Percentiles rank a stretch among this genome's conserved stretches.
These are phyloP conservation scores for Chaetomidium leptoderma DNA, from an alignment of 495 filamentous ascomycete species.

Conservation along the genomic window DNA sequence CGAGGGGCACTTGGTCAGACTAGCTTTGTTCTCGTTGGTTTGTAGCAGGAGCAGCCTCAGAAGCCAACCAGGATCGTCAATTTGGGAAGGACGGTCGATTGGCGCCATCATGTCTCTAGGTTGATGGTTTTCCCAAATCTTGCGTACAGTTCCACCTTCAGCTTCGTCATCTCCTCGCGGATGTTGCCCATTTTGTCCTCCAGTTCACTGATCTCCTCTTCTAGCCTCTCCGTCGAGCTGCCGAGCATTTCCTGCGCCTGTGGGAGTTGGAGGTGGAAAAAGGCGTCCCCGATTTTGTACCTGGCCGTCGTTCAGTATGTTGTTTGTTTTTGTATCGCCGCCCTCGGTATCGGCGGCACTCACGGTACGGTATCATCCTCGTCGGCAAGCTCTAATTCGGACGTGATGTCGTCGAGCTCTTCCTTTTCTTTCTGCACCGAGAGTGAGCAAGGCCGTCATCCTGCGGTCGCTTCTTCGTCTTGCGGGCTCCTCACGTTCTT, in stretches of 20 bases:
- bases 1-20: too few species aligned
- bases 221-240: slow-evolving; percentile 63
- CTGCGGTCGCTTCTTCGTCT: neutral
- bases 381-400: slow-evolving; percentile 88
- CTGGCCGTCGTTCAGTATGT: slow-evolving; percentile 43
- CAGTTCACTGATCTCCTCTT: slow-evolving; percentile 67
- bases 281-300: slow-evolving; percentile 95
- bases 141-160: slow-evolving; percentile 90
- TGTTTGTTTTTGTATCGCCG: neutral
- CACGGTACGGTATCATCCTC: slow-evolving; percentile 92
- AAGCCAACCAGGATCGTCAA: neutral
- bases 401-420: slow-evolving; percentile 87
- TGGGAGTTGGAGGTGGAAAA: slow-evolving; percentile 75
- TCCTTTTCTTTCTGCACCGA: slow-evolving; percentile 90
- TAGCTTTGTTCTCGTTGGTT: neutral
- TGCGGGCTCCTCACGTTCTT: slow-evolving; percentile 75
- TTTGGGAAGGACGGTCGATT: neutral
- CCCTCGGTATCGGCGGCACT: slow-evolving; percentile 15
- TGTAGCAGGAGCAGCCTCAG: neutral
- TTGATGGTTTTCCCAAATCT: slow-evolving; percentile 95
- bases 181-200: slow-evolving; percentile 70
- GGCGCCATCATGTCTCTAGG: slow-evolving; percentile 66
- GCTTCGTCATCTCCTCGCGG: slow-evolving; percentile 76
- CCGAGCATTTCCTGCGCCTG: slow-evolving; percentile 83
- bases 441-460: neutral